These are phyloP conservation scores for Sugiyamaella smithiae DNA, from an alignment of 805 yeast species.

Conservation along the genomic window DNA sequence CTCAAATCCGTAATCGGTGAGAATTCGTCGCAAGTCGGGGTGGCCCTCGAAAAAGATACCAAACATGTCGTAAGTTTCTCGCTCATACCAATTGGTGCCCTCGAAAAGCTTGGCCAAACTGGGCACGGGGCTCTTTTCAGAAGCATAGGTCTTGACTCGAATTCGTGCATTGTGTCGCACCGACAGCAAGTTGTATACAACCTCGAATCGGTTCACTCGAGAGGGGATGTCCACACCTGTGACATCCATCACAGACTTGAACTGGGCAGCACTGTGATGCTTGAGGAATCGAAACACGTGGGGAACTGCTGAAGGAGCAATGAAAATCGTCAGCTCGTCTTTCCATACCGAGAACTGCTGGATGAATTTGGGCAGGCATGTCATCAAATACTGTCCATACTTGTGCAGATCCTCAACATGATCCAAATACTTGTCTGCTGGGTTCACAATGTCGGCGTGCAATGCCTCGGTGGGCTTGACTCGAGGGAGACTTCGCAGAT, in stretches of 20 bases:
- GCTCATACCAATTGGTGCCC: constrained; percentile 88
- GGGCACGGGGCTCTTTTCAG: constrained; percentile 79
- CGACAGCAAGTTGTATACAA: constrained; percentile 77
- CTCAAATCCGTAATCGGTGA: constrained; percentile 90
- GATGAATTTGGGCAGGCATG: constrained; percentile 74
- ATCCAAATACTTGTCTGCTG: constrained; percentile 69
- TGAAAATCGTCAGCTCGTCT: constrained; percentile 74
- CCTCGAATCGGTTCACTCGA: constrained; percentile 80
- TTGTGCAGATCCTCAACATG: constrained; percentile 70
- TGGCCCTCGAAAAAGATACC: constrained; percentile 87
- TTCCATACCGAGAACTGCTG: constrained; percentile 90
- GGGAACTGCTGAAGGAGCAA: constrained; percentile 70
- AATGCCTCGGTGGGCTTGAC: constrained; percentile 26
- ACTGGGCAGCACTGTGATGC: constrained; percentile 79
- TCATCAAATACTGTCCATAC: constrained; percentile 75
- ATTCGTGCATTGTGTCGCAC: constrained; percentile 83
- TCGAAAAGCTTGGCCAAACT: constrained; percentile 66
- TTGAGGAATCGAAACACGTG: constrained; percentile 70
- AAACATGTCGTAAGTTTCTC: constrained; percentile 84
- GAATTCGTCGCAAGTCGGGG: constrained; percentile 83
- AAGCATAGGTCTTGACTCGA: constrained; percentile 84
- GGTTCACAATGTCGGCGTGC: constrained; percentile 51
- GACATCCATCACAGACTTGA: constrained; percentile 72
- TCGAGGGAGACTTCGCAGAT: constrained; percentile 30
- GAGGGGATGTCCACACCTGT: constrained; percentile 87